These are phyloP conservation scores for Tulasnella sp. DNA, from an alignment of 768 basidiomycete species.

Conservation along the genomic window DNA sequence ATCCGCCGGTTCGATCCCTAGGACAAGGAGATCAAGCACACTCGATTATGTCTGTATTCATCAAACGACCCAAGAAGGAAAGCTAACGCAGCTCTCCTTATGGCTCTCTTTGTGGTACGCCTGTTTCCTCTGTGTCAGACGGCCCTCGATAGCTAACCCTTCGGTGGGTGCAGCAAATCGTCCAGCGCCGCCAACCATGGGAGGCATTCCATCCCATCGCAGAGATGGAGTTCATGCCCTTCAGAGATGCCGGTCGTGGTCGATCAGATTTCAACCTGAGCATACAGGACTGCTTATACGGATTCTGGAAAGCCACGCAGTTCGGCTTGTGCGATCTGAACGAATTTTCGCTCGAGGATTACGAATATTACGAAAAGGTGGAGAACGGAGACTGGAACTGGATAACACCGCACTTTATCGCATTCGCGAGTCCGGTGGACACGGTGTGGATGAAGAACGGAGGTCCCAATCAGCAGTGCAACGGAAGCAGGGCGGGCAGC, in stretches of 20 bases:
- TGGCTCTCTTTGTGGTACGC: conserved; percentile 88
- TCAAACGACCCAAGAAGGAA: conserved; percentile 81
- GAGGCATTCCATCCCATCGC: conserved; percentile 94
- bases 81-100: conserved; percentile 90
- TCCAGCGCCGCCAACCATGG: conserved; percentile 83
- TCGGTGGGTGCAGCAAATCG: conserved; percentile 68
- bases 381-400: conserved; percentile 96
- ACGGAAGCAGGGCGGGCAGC: conserved; percentile 19
- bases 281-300: conserved; percentile 89
- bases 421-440: conserved; percentile 90
- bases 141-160: not conserved
- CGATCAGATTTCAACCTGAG: conserved; percentile 88
- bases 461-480: conserved; percentile 24
- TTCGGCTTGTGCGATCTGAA: conserved; percentile 91
- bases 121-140: not conserved
- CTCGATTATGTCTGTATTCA: conserved; percentile 83
- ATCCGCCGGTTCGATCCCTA: conserved; percentile 39
- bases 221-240: conserved; percentile 88
- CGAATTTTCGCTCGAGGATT: conserved; percentile 88
- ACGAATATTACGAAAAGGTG: conserved; percentile 92
- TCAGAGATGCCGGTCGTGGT: conserved; percentile 91
- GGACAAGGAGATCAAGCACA: conserved; percentile 70
- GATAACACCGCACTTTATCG: conserved; percentile 87
- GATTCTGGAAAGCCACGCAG: conserved; percentile 68
- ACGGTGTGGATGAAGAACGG: conserved; percentile 69